Conservation (phyloP, 2,329 filamentous ascomycete genomes). For the Exophiala oligosperma region DNA sequence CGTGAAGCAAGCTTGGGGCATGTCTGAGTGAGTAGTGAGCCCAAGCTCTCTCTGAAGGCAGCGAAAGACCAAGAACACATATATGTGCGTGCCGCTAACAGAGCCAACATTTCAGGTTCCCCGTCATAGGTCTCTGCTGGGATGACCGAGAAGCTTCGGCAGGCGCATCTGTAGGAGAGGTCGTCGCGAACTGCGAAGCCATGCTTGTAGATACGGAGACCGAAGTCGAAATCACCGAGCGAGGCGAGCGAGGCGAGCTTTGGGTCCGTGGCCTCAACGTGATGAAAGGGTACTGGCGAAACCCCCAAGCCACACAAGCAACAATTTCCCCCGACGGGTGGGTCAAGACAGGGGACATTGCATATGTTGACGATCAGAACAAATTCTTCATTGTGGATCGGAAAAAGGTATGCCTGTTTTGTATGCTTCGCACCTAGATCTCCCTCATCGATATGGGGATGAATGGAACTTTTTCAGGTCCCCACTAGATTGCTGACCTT, state of each 20-base stretch:
- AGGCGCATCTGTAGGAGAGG: slow-evolving; percentile 60
- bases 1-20: slow-evolving; percentile 54
- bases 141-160: not conserved
- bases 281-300: slow-evolving; percentile 60
- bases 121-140: not conserved
- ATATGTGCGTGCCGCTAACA: no score
- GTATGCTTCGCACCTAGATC: no score
- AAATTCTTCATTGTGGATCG: slow-evolving; percentile 66
- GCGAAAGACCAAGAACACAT: not conserved
- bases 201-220: slow-evolving; percentile 56
- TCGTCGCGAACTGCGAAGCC: slow-evolving; percentile 67
- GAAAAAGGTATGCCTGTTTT: slow-evolving; percentile 41
- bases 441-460: no score
- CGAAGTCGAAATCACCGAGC: not conserved
- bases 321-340: slow-evolving; percentile 54
- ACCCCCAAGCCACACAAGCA: slow-evolving; percentile 55
- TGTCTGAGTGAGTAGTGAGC: slow-evolving; percentile 49
- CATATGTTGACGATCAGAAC: slow-evolving; percentile 38
- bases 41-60: not conserved
- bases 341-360: slow-evolving; percentile 61
- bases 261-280: slow-evolving; percentile 56
- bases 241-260: slow-evolving; percentile 45
- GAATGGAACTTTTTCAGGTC: not conserved
- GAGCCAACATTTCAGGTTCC: not conserved
- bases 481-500: not conserved